Percentiles rank a stretch among this genome's conserved stretches.
Conservation (phyloP, 495 filamentous ascomycete species). For the Aspergillus bertholletiae region DNA sequence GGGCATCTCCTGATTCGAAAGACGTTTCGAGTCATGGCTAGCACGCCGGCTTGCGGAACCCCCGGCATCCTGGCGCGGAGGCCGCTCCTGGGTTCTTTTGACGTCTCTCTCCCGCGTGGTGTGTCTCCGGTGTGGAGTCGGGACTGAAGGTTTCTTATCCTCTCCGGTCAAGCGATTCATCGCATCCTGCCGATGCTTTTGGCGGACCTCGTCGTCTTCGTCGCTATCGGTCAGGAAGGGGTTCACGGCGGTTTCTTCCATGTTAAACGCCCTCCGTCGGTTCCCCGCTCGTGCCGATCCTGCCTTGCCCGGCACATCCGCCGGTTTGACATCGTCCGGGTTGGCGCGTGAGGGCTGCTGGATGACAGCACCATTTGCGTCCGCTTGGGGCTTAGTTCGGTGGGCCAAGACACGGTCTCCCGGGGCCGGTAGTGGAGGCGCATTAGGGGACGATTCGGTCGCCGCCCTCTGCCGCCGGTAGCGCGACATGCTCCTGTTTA, state of each 20-base stretch:
- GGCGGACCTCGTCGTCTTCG: conserved; percentile 42
- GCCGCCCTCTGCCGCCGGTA: conserved; percentile 46
- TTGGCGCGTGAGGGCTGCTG: background rate
- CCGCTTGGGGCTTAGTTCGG: background rate
- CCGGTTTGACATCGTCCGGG: background rate
- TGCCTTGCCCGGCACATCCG: background rate
- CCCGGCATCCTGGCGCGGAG: conserved; percentile 9
- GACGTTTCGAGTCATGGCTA: conserved; percentile 14
- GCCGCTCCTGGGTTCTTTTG: conserved; percentile 10
- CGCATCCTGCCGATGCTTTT: conserved; percentile 33
- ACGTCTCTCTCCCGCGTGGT: conserved; percentile 14
- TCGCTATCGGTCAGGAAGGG: conserved; percentile 9
- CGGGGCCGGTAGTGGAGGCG: conserved; percentile 24
- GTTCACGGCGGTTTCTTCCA: conserved; percentile 7
- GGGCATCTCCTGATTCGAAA: conserved; percentile 17
- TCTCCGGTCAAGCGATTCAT: conserved; percentile 36
- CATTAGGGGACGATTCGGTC: conserved; percentile 18
- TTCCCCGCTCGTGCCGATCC: background rate
- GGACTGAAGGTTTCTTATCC: conserved; percentile 13
- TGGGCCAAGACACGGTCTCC: conserved; percentile 8
- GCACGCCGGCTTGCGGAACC: conserved; percentile 9
- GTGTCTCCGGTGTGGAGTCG: conserved; percentile 16
- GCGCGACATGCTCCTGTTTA: conserved; percentile 56
- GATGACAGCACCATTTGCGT: background rate
- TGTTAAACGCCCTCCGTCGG: background rate